A percentile compares a stretch with the other conserved stretches of the same genome.
phyloP scores from a whole-genome alignment of 1,284 basidiomycete genomes.

The Ganoderma leucocontextum region DNA sequence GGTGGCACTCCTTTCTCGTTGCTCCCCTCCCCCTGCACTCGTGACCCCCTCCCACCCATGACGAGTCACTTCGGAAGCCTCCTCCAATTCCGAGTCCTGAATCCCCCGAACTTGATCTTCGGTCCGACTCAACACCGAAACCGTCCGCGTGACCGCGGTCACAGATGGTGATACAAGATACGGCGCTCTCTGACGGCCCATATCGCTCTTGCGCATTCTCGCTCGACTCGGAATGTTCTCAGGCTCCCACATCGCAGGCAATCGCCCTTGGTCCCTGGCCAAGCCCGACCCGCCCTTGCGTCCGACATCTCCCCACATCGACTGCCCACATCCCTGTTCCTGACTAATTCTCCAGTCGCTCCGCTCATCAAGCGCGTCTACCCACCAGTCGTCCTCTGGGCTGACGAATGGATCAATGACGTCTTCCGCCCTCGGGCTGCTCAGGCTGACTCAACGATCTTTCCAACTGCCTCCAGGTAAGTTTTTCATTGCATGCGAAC shows the following conservation, averaged over 20 bases:
- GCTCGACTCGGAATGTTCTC: background rate
- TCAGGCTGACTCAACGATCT: conserved; percentile 19
- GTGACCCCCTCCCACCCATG: conserved; percentile 25
- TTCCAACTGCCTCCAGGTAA: background rate
- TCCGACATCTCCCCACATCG: conserved; percentile 14
- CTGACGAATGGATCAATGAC: conserved; percentile 20
- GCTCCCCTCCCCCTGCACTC: conserved; percentile 14
- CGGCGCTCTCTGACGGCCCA: background rate
- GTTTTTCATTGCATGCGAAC: conserved; percentile 1
- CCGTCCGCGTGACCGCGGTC: conserved; percentile 27
- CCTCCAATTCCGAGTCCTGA: conserved; percentile 26
- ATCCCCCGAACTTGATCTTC: conserved; percentile 20
- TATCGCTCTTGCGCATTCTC: background rate
- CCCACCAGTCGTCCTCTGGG: conserved; percentile 9
- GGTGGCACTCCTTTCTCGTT: conserved; percentile 7
- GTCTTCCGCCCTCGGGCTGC: background rate
- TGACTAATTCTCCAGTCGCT: conserved; percentile 23
- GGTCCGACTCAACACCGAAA: conserved; percentile 30
- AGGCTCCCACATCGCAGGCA: background rate
- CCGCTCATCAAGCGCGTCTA: conserved; percentile 19
- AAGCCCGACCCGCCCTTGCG: background rate
- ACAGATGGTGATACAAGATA: background rate
- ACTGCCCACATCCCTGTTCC: conserved; percentile 12
- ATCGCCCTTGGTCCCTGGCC: conserved; percentile 13
- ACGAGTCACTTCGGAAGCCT: conserved; percentile 27